Evolutionary conservation across 305 asterid species (phyloP).

Genomic region (Solanum hybrid): DNA sequence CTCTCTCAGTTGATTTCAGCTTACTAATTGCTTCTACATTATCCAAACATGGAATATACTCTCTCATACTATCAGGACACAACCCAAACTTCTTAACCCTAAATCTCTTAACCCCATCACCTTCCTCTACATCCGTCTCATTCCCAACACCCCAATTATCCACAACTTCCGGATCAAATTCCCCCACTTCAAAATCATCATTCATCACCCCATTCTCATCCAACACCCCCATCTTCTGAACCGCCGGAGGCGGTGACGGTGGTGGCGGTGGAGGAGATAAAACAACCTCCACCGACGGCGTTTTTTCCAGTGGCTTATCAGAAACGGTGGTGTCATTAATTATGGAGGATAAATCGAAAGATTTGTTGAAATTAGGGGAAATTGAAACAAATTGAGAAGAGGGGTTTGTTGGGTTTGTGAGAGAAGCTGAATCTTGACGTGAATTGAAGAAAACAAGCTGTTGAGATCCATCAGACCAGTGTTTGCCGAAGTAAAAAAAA

Average conservation of each 20-base stretch:
- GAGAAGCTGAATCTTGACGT: conserved; percentile 22
- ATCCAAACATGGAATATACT: conserved; percentile 85
- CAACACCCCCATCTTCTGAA: conserved; percentile 76
- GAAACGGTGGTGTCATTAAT: conserved; percentile 29
- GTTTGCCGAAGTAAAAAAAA: conserved; percentile 73
- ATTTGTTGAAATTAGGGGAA: conserved; percentile 48
- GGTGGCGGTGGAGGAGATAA: conserved; percentile 16
- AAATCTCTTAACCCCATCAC: conserved; percentile 27
- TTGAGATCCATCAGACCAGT: conserved; percentile 53
- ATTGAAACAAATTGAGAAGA: conserved; percentile 19
- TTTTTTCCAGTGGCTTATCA: not conserved
- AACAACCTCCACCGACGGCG: not conserved
- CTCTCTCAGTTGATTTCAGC: conserved; percentile 56
- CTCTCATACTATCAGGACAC: conserved; percentile 63
- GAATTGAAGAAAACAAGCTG: conserved; percentile 67
- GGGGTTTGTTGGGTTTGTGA: not conserved
- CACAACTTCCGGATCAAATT: conserved; percentile 49
- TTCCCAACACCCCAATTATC: conserved; percentile 47
- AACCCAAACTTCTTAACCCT: conserved; percentile 44
- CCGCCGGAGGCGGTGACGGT: conserved; percentile 39
- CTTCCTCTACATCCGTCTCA: conserved; percentile 33
- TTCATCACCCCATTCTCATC: conserved; percentile 77
- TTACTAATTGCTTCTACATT: conserved; percentile 53
- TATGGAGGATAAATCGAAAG: conserved; percentile 37
- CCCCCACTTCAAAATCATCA: conserved; percentile 71